Conservation (phyloP, 2,329 filamentous ascomycete genomes). For the Catunica adiposa region DNA sequence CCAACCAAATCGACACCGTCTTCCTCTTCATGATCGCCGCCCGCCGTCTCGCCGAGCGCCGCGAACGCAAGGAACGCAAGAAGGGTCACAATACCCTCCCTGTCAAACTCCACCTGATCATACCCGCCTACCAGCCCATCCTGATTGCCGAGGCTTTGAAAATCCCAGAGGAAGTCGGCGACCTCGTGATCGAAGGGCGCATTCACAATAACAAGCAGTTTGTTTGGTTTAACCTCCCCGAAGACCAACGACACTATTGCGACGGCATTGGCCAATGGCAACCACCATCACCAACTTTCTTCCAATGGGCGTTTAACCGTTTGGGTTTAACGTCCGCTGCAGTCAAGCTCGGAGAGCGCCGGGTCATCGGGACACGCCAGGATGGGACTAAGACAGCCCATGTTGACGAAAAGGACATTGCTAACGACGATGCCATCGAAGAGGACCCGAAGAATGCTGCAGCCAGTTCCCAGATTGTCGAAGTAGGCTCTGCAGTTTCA, state of each 20-base stretch:
- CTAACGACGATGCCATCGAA: constrained; percentile 10
- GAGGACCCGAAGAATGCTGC: neutral
- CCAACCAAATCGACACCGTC: constrained; percentile 25
- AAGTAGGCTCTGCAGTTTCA: constrained; percentile 4
- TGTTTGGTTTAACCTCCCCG: constrained; percentile 24
- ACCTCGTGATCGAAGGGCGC: constrained; percentile 24
- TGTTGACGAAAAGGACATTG: constrained; percentile 12
- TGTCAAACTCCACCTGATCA: constrained; percentile 23
- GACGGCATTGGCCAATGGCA: constrained; percentile 22
- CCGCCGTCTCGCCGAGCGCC: constrained; percentile 18
- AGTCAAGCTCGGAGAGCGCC: constrained; percentile 16
- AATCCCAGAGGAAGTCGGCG: constrained; percentile 23
- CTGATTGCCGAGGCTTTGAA: constrained; percentile 23
- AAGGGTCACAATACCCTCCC: constrained; percentile 17
- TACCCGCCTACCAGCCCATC: constrained; percentile 25
- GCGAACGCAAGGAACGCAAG: constrained; percentile 17
- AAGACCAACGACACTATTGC: constrained; percentile 21
- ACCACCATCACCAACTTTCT: constrained; percentile 19
- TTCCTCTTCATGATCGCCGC: constrained; percentile 26
- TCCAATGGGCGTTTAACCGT: constrained; percentile 18
- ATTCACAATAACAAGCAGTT: constrained; percentile 25
- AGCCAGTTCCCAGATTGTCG: constrained; percentile 4
- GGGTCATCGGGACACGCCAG: constrained; percentile 19
- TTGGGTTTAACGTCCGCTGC: constrained; percentile 19
- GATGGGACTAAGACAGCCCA: constrained; percentile 12